Base-by-base conservation (phyloP, 495 filamentous ascomycete species). In the Hypoxylon crocopeplum region DNA sequence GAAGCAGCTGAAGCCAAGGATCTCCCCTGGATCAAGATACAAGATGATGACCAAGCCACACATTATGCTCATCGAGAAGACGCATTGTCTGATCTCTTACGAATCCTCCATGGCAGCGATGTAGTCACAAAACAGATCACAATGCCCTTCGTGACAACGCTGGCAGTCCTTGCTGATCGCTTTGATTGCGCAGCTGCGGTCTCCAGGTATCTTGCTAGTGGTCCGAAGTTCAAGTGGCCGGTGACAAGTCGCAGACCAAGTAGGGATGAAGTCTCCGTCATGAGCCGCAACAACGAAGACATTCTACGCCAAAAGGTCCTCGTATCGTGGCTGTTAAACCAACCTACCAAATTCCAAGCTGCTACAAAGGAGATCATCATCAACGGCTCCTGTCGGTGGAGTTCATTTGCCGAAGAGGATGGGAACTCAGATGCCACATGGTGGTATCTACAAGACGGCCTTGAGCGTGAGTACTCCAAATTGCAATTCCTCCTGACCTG, bases 371-470 rank as follows among this genome's bases (percentile, higher is more conserved):
- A 86, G 22, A 66, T 96, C 36, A 81, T 94, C 33, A 62, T 89
- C 39, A 71, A 79, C 36, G 91, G 90, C 7, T 90, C 88, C 5
- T 74, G 68, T 15, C 78, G 71, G 30, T 94, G 90, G 91, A 67
- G 61, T 16, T 66, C 76, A 15, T 63, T 71, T 33, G 72, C 72
- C 0, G 74, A 73, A 13, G 72, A 79, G 5, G 69, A 74, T 7
- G 58, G 68, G 10, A 64, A 39, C 0, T 54, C 39, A n/a, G 58
- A 48, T 24, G 72, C 83, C 12, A 72, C 80, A 2, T 95, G 90
- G 90, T 89, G 87, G 82, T 80, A 88, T 60, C 70, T 95, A n/a
- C 85, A 87, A 0, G 75, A 84, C 57, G 83, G 82, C 0, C 54
- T 97, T 32, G 92, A 97, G 83, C 80, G 88, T 88, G 72, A 67